These are phyloP conservation scores for Fonsecaea nubica DNA, from an alignment of 2,329 filamentous ascomycete genomes.

Conservation along the genomic window DNA sequence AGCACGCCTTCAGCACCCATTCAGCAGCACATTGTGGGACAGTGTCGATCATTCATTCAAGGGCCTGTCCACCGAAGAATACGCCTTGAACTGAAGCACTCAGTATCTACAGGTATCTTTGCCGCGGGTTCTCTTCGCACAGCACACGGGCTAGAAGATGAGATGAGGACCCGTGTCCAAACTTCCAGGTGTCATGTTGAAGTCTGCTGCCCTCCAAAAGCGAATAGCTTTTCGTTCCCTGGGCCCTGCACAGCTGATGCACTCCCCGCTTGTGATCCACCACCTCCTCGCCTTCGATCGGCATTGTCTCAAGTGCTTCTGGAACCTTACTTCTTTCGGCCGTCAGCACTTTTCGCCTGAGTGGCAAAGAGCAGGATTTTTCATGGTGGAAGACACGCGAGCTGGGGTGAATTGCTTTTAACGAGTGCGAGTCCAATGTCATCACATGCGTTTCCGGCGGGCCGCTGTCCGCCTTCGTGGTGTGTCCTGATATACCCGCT, in stretches of 20 bases:
- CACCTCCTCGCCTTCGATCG: not conserved
- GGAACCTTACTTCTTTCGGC: slow-evolving; percentile 3
- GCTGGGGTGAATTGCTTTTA: not conserved
- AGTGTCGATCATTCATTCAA: not conserved
- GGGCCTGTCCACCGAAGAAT: not conserved
- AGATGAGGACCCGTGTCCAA: not conserved
- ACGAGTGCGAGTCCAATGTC: not conserved
- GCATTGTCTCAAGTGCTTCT: not conserved
- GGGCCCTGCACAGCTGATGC: slow-evolving; percentile 7
- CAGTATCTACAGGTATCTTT: not conserved
- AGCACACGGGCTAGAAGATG: not conserved
- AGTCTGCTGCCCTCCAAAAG: not conserved
- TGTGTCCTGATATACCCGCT: not conserved
- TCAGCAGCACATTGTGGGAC: not conserved
- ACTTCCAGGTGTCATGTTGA: not conserved
- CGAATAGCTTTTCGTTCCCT: not conserved
- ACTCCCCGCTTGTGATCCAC: not conserved
- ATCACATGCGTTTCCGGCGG: not conserved
- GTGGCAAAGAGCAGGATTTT: slow-evolving; percentile 7
- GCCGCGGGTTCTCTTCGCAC: not conserved
- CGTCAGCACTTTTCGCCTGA: not conserved
- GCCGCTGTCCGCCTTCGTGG: slow-evolving; percentile 1
- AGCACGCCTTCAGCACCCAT: not conserved
- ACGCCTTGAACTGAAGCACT: not conserved
- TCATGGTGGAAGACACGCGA: not conserved